Base-by-base conservation (phyloP, 805 yeast species). In the Pichia californica region DNA sequence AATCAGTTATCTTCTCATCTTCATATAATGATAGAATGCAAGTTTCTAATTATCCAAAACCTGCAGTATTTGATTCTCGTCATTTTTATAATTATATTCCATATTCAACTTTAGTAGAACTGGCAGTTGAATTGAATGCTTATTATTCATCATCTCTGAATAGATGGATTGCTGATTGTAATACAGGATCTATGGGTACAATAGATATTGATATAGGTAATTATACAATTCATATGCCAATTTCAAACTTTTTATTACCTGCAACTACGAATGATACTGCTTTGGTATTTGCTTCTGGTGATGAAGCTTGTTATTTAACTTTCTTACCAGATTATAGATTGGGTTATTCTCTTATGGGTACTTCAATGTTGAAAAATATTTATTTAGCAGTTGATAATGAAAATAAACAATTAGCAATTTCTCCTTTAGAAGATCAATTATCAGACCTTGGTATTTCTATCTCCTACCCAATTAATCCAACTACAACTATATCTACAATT, bases 101-200 rank as follows among this genome's bases (percentile, higher is more conserved):
- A 0, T 61, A 71, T 32, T 70, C 73, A 36, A 56, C 76, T 5
- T 64, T 84, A 33, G 68, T 83, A 40, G 76, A 74, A 51, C 60
- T 84, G 26, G 87, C 89, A 0, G 68, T 83, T 21, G 89, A 84
- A 59, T 63, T 81, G 31, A 79, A 80, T 53, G 91, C 91, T 0
- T 74, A 69, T 49, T 84, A 76, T 55, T 69, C 74, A 3, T 57
- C 62, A 4, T 64, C 66, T 6, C 54, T 68, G 7, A 66, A 64
- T 20, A 53, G 70, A 15, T 84, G 91, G 91, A 52, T 81, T 14
- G 80, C 81, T 13, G 73, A 73, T 45, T 84, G 93, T 63, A 62
- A 71, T 11, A 62, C 81, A 14, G 70, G 68, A 1, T 52, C 61
- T 5, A 59, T 70, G 20, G 88, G 86, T 2, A 62, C 71, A 0